A percentile compares a stretch with the other conserved stretches of the same genome.
These are phyloP conservation scores for Fusarium mexicanum DNA, from an alignment of 2,329 filamentous ascomycete genomes.

Conservation along the genomic window DNA sequence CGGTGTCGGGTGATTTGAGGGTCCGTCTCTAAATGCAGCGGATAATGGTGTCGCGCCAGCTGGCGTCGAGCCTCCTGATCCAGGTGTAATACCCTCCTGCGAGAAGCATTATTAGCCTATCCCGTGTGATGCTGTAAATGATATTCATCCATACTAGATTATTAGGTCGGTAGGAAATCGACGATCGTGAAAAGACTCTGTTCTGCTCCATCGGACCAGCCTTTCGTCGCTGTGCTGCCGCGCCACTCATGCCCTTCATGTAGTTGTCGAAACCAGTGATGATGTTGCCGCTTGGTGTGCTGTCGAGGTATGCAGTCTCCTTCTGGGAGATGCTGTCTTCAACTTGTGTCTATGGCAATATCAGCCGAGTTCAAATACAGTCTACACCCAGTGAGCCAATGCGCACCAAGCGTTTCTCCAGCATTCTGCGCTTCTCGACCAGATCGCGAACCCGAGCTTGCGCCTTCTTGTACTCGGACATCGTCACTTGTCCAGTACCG, in stretches of 20 bases:
- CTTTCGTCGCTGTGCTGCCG: conserved; percentile 70
- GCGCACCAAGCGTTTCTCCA: conserved; percentile 52
- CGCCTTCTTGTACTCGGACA: conserved; percentile 62
- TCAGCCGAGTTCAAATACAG: conserved; percentile 47
- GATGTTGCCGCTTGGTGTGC: conserved; percentile 90
- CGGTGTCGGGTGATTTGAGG: conserved; percentile 65
- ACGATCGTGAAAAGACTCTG: conserved; percentile 75
- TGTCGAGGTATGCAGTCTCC: conserved; percentile 90
- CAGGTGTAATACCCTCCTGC: conserved; percentile 43
- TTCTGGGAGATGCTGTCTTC: conserved; percentile 87
- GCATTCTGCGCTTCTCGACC: conserved; percentile 54
- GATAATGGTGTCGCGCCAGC: conserved; percentile 58
- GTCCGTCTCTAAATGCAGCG: conserved; percentile 61
- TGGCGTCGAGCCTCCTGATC: conserved; percentile 52
- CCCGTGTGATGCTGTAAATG: not conserved
- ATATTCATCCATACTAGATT: conserved; percentile 44
- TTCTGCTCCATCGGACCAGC: conserved; percentile 74
- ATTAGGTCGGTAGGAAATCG: conserved; percentile 67
- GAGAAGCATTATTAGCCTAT: not conserved
- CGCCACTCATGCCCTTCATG: conserved; percentile 84
- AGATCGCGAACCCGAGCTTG: conserved; percentile 59
- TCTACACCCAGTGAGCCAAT: too few relatives aligned
- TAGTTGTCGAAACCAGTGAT: conserved; percentile 98
- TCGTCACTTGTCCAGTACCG: conserved; percentile 47
- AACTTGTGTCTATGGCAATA: conserved; percentile 47